Conservation (phyloP, 805 yeast genomes). For the Schwanniomyces pseudopolymorphus region DNA sequence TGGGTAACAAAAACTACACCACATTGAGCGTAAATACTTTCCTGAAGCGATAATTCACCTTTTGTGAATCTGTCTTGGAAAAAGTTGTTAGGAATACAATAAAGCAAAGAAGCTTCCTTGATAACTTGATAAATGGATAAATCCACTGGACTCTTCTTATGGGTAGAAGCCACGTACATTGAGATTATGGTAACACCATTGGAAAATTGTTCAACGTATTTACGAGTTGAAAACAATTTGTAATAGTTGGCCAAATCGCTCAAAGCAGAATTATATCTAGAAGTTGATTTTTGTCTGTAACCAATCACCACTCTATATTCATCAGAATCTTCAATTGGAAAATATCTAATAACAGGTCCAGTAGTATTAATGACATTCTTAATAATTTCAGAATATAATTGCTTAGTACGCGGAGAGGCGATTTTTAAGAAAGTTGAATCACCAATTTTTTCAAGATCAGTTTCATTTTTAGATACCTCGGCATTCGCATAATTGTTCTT, state of each 20-base stretch:
- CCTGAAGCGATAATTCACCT: slow-evolving; percentile 87
- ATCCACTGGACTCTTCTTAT: slow-evolving; percentile 58
- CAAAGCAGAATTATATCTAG: slow-evolving; percentile 84
- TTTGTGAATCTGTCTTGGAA: slow-evolving; percentile 72
- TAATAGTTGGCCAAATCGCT: slow-evolving; percentile 86
- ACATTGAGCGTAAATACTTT: slow-evolving; percentile 90
- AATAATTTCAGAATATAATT: slow-evolving; percentile 71
- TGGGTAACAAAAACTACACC: slow-evolving; percentile 92
- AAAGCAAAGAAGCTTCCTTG: slow-evolving; percentile 90
- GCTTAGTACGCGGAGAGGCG: slow-evolving; percentile 77
- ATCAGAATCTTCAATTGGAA: slow-evolving; percentile 71
- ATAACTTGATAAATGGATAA: slow-evolving; percentile 84
- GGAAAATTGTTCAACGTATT: slow-evolving; percentile 91
- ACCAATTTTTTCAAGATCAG: slow-evolving; percentile 65
- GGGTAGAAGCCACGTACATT: slow-evolving; percentile 70
- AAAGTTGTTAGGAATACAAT: slow-evolving; percentile 84
- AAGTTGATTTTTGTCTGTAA: slow-evolving; percentile 78
- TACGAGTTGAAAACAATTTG: slow-evolving; percentile 78
- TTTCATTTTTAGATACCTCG: slow-evolving; percentile 29
- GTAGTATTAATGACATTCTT: slow-evolving; percentile 66
- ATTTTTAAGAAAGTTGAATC: slow-evolving; percentile 77
- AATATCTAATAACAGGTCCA: slow-evolving; percentile 91
- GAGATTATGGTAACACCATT: slow-evolving; percentile 87
- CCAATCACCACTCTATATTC: slow-evolving; percentile 91
- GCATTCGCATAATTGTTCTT: slow-evolving; percentile 45